Conservation (phyloP, 2,329 filamentous ascomycete species). For the Alternaria brassicae region DNA sequence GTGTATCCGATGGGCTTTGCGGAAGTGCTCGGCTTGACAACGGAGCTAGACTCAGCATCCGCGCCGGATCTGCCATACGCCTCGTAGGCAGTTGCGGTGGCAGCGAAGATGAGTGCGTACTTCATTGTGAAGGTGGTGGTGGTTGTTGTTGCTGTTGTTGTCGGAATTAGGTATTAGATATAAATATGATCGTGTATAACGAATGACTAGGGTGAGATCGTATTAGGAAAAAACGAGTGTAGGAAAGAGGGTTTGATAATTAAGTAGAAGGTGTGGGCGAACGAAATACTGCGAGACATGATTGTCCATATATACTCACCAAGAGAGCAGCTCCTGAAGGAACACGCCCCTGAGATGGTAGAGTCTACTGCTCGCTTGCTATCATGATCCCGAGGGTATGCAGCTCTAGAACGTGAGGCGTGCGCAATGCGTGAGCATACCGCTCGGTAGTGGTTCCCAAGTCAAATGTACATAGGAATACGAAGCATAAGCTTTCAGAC, state of each 20-base stretch:
- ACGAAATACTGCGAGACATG: not conserved
- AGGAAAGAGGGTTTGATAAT: conserved; percentile 23
- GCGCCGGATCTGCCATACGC: conserved; percentile 25
- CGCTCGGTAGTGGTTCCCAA: not conserved
- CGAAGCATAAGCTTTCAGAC: conserved; percentile 2
- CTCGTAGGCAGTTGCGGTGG: conserved; percentile 33
- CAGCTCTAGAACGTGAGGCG: conserved; percentile 12
- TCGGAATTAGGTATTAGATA: conserved; percentile 12
- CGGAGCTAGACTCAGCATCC: conserved; percentile 16
- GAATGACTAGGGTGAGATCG: conserved; percentile 39
- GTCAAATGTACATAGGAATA: conserved; percentile 1
- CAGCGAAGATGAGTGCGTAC: conserved; percentile 37
- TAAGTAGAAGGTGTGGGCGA: conserved; percentile 29
- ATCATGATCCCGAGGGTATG: conserved; percentile 1
- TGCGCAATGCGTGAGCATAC: conserved; percentile 6
- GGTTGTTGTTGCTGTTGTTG: conserved; percentile 20
- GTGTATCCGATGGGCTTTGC: conserved; percentile 33
- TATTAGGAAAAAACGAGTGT: conserved; percentile 17
- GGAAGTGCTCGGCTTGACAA: conserved; percentile 19
- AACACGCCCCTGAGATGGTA: conserved; percentile 21
- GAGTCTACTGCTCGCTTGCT: conserved; percentile 11
- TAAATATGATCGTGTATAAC: conserved; percentile 20
- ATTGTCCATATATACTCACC: conserved; percentile 20
- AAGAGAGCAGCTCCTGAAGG: not conserved
- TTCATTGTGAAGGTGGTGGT: conserved; percentile 30